Evolutionary conservation across 1,139 yeast species (phyloP).

Genomic region (Yamadazyma trypodendri): DNA sequence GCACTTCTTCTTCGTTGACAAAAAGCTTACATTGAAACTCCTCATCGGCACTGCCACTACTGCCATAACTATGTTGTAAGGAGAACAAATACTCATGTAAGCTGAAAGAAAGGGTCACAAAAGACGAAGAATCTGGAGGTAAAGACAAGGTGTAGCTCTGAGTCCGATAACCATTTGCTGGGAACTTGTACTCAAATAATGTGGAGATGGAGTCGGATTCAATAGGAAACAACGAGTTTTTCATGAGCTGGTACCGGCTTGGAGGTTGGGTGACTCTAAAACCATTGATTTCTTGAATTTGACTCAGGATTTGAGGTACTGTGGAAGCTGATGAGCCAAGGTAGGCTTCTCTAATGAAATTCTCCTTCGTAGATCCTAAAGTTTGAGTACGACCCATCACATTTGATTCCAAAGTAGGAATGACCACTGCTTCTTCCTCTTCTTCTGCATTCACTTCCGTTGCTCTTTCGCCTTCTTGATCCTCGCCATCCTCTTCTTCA

Average conservation of each 20-base stretch:
- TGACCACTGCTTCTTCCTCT: slow-evolving; percentile 15
- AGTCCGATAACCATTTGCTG: slow-evolving; percentile 42
- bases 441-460: slow-evolving; percentile 17
- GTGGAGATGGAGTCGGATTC: slow-evolving; percentile 23
- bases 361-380: slow-evolving; percentile 24
- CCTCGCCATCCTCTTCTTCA: slow-evolving; percentile 13
- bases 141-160: slow-evolving; percentile 44
- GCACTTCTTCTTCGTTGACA: slow-evolving; percentile 52
- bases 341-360: slow-evolving; percentile 36
- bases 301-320: slow-evolving; percentile 24
- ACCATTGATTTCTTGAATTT: slow-evolving; percentile 24
- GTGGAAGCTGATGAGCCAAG: slow-evolving; percentile 38
- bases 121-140: slow-evolving; percentile 45
- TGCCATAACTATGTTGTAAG: slow-evolving; percentile 32
- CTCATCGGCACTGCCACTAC: slow-evolving; percentile 28
- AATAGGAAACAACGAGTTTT: slow-evolving; percentile 34
- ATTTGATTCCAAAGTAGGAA: slow-evolving; percentile 18
- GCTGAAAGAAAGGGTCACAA: slow-evolving; percentile 42
- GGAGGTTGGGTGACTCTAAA: slow-evolving; percentile 12
- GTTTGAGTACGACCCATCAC: slow-evolving; percentile 33
- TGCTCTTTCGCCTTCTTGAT: slow-evolving; percentile 19
- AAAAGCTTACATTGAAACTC: slow-evolving; percentile 45
- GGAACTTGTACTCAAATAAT: slow-evolving; percentile 47
- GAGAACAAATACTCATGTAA: slow-evolving; percentile 42
- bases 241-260: slow-evolving; percentile 27